A percentile compares a stretch with the other conserved stretches of the same genome.
Evolutionary conservation across 2,329 filamentous ascomycete genomes (phyloP).

Genomic region (Aureobasidium lini): DNA sequence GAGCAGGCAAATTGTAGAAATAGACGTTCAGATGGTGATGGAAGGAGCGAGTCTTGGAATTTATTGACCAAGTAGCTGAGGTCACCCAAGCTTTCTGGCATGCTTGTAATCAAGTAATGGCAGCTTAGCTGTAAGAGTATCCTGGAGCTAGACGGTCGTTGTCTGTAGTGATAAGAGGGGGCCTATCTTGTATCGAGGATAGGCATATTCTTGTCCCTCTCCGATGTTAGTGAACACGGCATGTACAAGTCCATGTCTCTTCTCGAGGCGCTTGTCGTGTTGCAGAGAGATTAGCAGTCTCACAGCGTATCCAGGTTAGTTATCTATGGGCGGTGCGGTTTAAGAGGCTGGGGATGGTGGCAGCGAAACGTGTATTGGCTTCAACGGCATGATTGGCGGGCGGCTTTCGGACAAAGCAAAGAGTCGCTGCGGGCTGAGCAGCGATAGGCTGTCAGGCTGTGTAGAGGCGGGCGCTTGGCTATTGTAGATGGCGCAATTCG

Average conservation of each 20-base stretch:
- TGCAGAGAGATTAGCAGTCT: neutral
- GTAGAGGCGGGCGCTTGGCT: neutral
- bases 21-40: too few species aligned
- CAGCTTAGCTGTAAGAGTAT: too few species aligned
- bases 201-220: too few species aligned
- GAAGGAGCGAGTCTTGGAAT: too few species aligned
- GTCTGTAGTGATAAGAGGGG: too few species aligned
- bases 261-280: neutral
- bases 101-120: neutral
- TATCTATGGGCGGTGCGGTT: neutral
- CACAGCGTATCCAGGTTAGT: neutral
- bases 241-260: too few species aligned
- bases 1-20: too few species aligned
- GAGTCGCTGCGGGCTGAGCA: neutral
- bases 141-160: too few species aligned
- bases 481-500: neutral
- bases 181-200: too few species aligned
- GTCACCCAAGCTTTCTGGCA: neutral
- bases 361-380: neutral
- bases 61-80: too few species aligned
- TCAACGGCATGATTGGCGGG: neutral
- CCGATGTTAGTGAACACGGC: too few species aligned
- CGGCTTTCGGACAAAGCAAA: neutral
- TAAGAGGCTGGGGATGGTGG: neutral
- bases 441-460: neutral